Conservation (phyloP, 495 filamentous ascomycete genomes). For the Penicillium atrosanguineum region DNA sequence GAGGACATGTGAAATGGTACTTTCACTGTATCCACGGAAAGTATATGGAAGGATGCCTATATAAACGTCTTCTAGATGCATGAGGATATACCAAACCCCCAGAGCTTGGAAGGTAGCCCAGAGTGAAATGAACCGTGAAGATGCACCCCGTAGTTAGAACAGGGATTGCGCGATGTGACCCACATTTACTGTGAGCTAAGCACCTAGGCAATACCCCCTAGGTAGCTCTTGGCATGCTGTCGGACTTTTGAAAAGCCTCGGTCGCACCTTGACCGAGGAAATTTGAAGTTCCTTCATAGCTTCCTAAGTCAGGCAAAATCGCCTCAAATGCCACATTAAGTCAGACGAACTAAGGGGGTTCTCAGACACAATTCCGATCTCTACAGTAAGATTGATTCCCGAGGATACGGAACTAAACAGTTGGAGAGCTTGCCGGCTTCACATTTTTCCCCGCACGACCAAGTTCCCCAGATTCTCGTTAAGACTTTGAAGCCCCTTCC, state of each 20-base stretch:
- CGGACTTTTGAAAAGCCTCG: conserved; percentile 1
- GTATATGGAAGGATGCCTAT: no score
- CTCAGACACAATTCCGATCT: neutral
- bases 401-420: no score
- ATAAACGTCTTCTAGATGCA: no score
- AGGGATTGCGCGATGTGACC: neutral
- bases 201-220: neutral
- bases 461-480: neutral
- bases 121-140: neutral
- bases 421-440: no score
- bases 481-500: neutral
- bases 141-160: neutral
- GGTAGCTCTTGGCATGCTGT: neutral
- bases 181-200: no score
- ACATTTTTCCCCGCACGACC: no score
- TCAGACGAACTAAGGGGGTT: neutral
- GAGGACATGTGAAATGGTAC: no score
- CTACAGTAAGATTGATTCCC: no score
- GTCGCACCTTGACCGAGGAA: conserved; percentile 5
- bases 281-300: neutral
- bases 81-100: no score
- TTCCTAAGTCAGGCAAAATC: neutral
- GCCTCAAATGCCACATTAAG: neutral
- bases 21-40: no score
- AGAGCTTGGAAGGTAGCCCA: neutral